A percentile compares a stretch with the other conserved stretches of the same genome.
Conservation (phyloP, 139 green algal species). For the Chlamydomonas sphaeroides region DNA sequence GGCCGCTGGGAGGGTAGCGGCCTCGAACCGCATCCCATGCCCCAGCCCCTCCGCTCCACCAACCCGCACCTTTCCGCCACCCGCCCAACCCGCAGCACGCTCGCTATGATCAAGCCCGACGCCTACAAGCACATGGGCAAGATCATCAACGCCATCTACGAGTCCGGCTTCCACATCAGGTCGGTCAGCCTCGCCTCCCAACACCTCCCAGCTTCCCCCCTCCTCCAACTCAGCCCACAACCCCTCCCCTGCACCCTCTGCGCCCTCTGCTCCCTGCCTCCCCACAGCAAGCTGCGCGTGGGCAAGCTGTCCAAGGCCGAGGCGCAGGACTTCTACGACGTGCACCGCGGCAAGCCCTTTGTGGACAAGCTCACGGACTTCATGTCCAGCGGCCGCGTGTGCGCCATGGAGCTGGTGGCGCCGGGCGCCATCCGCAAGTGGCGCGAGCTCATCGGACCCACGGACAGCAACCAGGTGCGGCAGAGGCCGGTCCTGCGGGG, state of each 20-base stretch:
- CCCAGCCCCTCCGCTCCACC: too few species aligned
- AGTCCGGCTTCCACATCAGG: constrained; percentile 67
- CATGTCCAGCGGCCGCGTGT: constrained; percentile 77
- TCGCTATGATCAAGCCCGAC: constrained; percentile 87
- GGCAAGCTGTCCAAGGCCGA: constrained; percentile 66
- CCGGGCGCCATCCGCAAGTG: constrained; percentile 69
- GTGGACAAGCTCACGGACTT: constrained; percentile 74
- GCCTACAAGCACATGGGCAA: constrained; percentile 75
- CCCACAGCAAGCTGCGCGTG: constrained; percentile 68
- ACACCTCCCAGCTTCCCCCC: background rate
- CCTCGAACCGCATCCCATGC: too few species aligned
- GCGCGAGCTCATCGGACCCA: constrained; percentile 59
- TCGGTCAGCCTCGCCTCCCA: background rate
- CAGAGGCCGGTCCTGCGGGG: too few species aligned
- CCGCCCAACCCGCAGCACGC: constrained; percentile 74
- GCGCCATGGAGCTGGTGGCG: constrained; percentile 79
- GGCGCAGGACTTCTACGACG: constrained; percentile 78
- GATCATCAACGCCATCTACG: constrained; percentile 76
- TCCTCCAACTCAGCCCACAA: background rate
- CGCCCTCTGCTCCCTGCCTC: background rate
- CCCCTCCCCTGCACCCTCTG: background rate
- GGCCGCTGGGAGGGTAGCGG: too few species aligned
- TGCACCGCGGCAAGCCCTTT: constrained; percentile 76
- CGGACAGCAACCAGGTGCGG: constrained; percentile 47
- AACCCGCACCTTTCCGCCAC: too few species aligned